Percentiles rank a stretch among this genome's conserved stretches.
These are phyloP conservation scores for Ophiocordyceps australis DNA, from an alignment of 2,329 filamentous ascomycete species.

Conservation along the genomic window DNA sequence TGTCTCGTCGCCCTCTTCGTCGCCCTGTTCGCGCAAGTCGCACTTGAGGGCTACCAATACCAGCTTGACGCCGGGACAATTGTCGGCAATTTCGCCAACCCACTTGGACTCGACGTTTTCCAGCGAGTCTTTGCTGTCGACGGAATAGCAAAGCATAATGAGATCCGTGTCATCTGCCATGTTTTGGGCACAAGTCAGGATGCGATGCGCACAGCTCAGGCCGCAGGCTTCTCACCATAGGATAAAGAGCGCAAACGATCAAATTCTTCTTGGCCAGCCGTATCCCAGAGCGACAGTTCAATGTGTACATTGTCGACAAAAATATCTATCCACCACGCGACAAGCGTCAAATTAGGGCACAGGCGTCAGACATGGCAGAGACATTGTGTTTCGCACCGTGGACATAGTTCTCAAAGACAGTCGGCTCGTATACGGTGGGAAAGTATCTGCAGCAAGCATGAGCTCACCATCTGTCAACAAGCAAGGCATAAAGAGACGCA, in stretches of 20 bases:
- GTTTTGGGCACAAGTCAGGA: not conserved
- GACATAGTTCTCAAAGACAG: conserved; percentile 97
- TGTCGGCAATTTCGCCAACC: conserved; percentile 95
- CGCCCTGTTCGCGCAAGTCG: conserved; percentile 66
- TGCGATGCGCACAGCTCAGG: not conserved
- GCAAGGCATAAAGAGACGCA: conserved; percentile 23
- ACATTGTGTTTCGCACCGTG: too few species aligned
- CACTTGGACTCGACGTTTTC: conserved; percentile 99
- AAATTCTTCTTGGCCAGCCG: conserved; percentile 96
- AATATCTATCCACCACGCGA: conserved; percentile 79
- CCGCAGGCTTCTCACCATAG: conserved; percentile 42
- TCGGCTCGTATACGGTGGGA: conserved; percentile 94
- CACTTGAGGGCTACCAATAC: conserved; percentile 94
- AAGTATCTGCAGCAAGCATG: conserved; percentile 51
- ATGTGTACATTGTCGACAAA: conserved; percentile 97
- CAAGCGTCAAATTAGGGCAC: too few species aligned
- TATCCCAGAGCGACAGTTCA: conserved; percentile 95
- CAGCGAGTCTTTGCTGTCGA: conserved; percentile 88
- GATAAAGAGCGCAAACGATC: conserved; percentile 88
- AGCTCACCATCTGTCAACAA: not conserved
- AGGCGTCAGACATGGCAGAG: too few species aligned
- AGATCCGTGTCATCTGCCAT: conserved; percentile 82
- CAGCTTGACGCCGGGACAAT: conserved; percentile 87
- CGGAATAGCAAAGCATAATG: conserved; percentile 97
- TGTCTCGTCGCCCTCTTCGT: conserved; percentile 57